Percentiles rank a stretch among this genome's conserved stretches.
These are phyloP conservation scores for Gonapodya sp. DNA, from an alignment of 192 early-diverging fungal genomes.

Conservation along the genomic window DNA sequence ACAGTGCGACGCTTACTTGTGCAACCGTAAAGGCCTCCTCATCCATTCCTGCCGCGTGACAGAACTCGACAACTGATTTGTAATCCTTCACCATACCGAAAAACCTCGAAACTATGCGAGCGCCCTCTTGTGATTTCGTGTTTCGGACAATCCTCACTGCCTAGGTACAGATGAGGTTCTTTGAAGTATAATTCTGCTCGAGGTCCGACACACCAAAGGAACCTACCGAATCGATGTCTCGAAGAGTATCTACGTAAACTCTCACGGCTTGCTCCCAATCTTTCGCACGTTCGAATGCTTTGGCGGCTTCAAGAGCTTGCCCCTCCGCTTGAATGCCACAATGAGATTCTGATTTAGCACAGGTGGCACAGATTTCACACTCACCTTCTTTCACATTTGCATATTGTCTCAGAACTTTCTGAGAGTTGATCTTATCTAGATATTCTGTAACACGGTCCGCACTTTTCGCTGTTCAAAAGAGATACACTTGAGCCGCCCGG, in stretches of 20 bases:
- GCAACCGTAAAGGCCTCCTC: conserved; percentile 48
- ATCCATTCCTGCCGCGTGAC: conserved; percentile 40
- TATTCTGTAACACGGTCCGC: conserved; percentile 29
- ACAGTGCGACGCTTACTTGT: conserved; percentile 16
- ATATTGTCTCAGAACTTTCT: conserved; percentile 34
- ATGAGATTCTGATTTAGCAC: neutral
- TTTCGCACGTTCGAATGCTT: conserved; percentile 39
- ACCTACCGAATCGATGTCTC: conserved; percentile 32
- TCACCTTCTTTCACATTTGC: conserved; percentile 35
- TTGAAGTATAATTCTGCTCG: neutral
- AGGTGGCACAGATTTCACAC: neutral
- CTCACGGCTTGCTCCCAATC: conserved; percentile 39
- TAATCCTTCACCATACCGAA: conserved; percentile 36
- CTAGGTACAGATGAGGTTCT: conserved; percentile 17
- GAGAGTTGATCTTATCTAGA: conserved; percentile 26
- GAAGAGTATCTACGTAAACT: conserved; percentile 35
- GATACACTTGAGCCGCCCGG: neutral
- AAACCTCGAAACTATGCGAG: conserved; percentile 34
- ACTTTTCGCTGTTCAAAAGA: conserved; percentile 25
- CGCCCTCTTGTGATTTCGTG: conserved; percentile 38
- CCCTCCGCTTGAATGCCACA: conserved; percentile 18
- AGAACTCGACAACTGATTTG: conserved; percentile 44
- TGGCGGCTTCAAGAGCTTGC: conserved; percentile 33
- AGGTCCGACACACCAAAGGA: neutral
- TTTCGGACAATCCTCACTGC: conserved; percentile 34